Conservation (phyloP, 257 asterid species). For the Fraxinus cuspidata region DNA sequence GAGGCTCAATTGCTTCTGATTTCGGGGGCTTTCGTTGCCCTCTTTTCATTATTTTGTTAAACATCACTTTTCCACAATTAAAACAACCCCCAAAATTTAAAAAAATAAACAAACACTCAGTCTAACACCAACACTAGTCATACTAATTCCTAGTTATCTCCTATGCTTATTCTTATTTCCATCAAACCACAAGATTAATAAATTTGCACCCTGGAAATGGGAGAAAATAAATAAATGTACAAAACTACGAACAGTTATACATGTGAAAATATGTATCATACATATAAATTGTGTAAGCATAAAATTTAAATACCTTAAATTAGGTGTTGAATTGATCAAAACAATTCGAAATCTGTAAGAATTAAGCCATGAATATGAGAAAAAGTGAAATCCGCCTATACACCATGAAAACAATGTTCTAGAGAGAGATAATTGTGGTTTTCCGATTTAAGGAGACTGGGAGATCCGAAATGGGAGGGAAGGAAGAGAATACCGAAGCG, state of each 20-base stretch:
- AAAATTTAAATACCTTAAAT: background rate
- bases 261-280: background rate
- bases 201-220: slow-evolving; percentile 5
- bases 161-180: background rate
- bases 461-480: slow-evolving; percentile 29
- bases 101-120: background rate
- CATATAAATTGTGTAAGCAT: background rate
- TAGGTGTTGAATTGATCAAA: background rate
- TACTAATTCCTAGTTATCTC: background rate
- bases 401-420: background rate
- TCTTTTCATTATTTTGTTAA: background rate
- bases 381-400: background rate
- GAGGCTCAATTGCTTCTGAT: slow-evolving; percentile 44
- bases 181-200: background rate
- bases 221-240: background rate
- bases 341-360: background rate
- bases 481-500: slow-evolving; percentile 1
- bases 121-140: background rate
- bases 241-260: background rate
- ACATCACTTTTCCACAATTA: background rate
- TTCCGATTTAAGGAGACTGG: slow-evolving; percentile 2
- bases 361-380: slow-evolving; percentile 6
- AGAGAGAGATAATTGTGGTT: slow-evolving; percentile 5
- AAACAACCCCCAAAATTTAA: background rate
- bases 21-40: background rate